Conservation (phyloP, 306 rosid species). For the Chamaecrista fasciculata region DNA sequence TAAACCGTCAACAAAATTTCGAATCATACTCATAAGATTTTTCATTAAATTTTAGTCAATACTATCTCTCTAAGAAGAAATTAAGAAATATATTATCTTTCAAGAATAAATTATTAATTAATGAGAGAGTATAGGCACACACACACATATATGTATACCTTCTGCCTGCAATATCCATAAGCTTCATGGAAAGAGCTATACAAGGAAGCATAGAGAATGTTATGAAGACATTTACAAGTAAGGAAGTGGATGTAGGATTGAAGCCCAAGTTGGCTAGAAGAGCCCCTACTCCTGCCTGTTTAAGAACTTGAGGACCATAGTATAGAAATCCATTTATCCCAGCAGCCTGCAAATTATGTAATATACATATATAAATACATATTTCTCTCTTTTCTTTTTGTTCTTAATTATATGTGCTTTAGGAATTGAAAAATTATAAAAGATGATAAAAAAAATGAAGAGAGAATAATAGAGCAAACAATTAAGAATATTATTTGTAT, state of each 20-base stretch:
- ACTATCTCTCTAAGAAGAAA: too few species aligned
- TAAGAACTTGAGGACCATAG: constrained; percentile 65
- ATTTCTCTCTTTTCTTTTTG: not conserved
- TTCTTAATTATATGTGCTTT: too few species aligned
- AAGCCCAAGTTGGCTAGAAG: constrained; percentile 52
- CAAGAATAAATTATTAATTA: too few species aligned
- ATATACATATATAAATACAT: not conserved
- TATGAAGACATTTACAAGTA: constrained; percentile 47
- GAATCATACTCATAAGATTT: too few species aligned
- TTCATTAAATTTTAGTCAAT: too few species aligned
- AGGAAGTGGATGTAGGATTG: constrained; percentile 41
- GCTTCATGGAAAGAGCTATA: constrained; percentile 55
- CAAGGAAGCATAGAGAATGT: constrained; percentile 76
- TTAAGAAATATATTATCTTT: too few species aligned
- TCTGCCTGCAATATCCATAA: constrained; percentile 69
- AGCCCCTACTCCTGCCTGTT: constrained; percentile 56
- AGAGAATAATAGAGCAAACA: too few species aligned
- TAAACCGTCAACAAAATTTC: too few species aligned
- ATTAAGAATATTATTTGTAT: too few species aligned
- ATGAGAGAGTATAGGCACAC: not conserved
- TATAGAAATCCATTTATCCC: constrained; percentile 71
- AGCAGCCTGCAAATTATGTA: constrained; percentile 54
- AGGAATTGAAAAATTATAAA: too few species aligned
- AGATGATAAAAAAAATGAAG: too few species aligned
- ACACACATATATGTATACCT: constrained; percentile 39